Conservation (phyloP, 164 flowering plant species). For the Echeveria elegans region DNA sequence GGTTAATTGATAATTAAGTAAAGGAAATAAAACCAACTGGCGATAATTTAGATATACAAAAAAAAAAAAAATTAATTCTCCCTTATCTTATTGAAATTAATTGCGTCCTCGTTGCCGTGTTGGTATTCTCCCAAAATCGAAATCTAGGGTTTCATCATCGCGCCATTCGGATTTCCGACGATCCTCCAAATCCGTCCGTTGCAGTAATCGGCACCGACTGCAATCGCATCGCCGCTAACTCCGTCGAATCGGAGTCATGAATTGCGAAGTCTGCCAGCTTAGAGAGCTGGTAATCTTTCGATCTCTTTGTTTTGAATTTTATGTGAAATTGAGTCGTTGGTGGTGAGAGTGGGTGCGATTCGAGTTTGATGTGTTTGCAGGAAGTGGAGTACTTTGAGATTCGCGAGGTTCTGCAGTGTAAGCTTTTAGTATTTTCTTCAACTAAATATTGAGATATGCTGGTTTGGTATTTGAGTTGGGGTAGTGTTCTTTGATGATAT, state of each 20-base stretch:
- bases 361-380: slow-evolving; percentile 25
- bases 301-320: neutral
- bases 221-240: neutral
- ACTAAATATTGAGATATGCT: neutral
- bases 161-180: neutral
- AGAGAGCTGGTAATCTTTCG: slow-evolving; percentile 59
- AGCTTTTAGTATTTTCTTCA: slow-evolving; percentile 16
- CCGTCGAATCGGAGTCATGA: slow-evolving; percentile 33
- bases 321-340: no score
- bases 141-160: neutral
- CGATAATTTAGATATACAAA: no score
- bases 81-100: no score
- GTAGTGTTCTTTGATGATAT: neutral
- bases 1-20: no score
- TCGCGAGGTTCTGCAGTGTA: slow-evolving; percentile 87
- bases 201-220: neutral
- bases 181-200: neutral
- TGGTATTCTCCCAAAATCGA: neutral
- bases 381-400: slow-evolving; percentile 89
- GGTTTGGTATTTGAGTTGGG: neutral
- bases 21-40: no score
- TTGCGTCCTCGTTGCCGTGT: neutral
- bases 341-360: neutral
- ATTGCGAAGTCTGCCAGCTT: slow-evolving; percentile 85
- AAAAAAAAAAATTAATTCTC: neutral